Conservation (phyloP, 371 early-diverging fungal genomes). For the Circinella minor region DNA sequence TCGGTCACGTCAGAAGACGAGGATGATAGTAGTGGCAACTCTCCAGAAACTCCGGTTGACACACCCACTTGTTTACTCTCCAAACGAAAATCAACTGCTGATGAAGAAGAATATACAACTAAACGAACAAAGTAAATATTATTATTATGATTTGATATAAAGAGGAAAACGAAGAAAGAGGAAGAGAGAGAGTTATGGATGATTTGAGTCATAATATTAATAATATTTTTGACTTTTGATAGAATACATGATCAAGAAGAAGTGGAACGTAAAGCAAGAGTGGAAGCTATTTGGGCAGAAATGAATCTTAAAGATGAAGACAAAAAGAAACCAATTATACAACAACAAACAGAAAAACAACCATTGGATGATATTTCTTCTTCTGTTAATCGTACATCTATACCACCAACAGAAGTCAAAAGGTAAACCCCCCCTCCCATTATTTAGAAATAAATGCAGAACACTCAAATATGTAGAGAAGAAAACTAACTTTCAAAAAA, state of each 20-base stretch:
- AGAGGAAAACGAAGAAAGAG: not conserved
- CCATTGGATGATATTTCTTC: conserved; percentile 35
- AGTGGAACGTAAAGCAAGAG: conserved; percentile 21
- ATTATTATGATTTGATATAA: no score
- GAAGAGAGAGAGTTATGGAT: no score
- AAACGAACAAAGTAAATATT: conserved; percentile 7
- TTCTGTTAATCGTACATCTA: conserved; percentile 21
- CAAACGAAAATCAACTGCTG: conserved; percentile 3
- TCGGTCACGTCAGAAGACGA: conserved; percentile 23
- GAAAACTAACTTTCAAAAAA: no score
- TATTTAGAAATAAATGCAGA: no score
- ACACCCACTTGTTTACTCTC: not conserved
- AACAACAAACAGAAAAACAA: conserved; percentile 17
- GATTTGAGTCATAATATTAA: not conserved
- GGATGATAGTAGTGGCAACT: not conserved
- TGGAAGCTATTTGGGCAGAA: conserved; percentile 35
- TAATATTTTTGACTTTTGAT: not conserved
- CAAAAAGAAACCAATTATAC: not conserved
- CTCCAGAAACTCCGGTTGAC: conserved; percentile 11
- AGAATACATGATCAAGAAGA: conserved; percentile 7
- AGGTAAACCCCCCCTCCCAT: not conserved
- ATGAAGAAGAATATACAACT: not conserved
- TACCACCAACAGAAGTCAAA: not conserved
- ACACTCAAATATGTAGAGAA: no score
- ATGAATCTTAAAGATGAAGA: conserved; percentile 23